phyloP scores from a whole-genome alignment of 129 eudicot species.

The Lactuca sativa region DNA sequence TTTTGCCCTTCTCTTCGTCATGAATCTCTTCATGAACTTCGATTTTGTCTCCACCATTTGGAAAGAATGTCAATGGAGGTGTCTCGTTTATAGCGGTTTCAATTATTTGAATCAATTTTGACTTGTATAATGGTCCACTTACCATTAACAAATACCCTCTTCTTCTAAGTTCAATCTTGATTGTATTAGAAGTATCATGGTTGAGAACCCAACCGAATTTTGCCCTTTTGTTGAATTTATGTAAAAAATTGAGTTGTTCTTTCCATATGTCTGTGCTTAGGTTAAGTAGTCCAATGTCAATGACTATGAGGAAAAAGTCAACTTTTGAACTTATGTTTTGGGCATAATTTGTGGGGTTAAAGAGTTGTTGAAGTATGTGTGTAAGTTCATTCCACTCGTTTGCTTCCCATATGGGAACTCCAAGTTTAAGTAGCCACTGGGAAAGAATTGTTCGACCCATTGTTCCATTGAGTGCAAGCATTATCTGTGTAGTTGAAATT shows the following conservation, averaged over 20 bases:
- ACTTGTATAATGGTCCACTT: slow-evolving; percentile 73
- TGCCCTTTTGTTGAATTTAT: slow-evolving; percentile 39
- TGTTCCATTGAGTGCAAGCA: slow-evolving; percentile 76
- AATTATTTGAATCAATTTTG: slow-evolving; percentile 74
- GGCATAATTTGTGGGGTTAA: slow-evolving; percentile 34
- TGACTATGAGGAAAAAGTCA: slow-evolving; percentile 49
- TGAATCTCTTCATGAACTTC: slow-evolving; percentile 19
- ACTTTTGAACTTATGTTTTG: slow-evolving; percentile 28
- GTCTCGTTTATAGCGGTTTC: slow-evolving; percentile 48
- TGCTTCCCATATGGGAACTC: slow-evolving; percentile 55
- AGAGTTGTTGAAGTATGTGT: slow-evolving; percentile 50
- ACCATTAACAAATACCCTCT: slow-evolving; percentile 80
- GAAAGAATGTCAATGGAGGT: slow-evolving; percentile 11
- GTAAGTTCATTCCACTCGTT: slow-evolving; percentile 92
- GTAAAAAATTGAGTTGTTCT: slow-evolving; percentile 75
- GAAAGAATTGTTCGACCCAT: slow-evolving; percentile 58
- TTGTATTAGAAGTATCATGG: slow-evolving; percentile 71
- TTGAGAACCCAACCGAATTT: slow-evolving; percentile 82
- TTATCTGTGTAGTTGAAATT: slow-evolving; percentile 48
- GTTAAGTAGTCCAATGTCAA: slow-evolving; percentile 80
- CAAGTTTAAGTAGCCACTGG: slow-evolving; percentile 61
- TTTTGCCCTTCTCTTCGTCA: slow-evolving; percentile 32
- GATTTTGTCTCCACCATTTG: slow-evolving; percentile 10
- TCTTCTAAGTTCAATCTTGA: slow-evolving; percentile 73
- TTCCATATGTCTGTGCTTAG: slow-evolving; percentile 80